phyloP scores from a whole-genome alignment of 208 protist species.

The Trypanosoma vivax region DNA sequence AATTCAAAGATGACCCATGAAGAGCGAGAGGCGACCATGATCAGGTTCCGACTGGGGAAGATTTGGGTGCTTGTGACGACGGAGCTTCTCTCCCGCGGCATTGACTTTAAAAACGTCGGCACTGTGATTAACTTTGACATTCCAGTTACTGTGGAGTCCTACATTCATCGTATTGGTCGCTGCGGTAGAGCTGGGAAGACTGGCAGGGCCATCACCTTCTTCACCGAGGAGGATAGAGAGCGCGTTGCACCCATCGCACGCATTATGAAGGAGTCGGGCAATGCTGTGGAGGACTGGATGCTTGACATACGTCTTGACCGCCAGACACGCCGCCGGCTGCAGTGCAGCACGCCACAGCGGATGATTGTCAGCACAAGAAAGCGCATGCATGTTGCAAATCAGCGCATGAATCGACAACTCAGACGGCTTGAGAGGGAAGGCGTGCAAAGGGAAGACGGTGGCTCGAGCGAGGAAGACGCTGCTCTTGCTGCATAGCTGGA shows the following conservation, averaged over 20 bases:
- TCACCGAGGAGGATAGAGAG: constrained; percentile 92
- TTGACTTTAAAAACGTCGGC: constrained; percentile 97
- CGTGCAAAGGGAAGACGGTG: constrained; percentile 13
- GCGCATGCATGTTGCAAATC: constrained; percentile 69
- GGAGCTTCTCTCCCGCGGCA: constrained; percentile 95
- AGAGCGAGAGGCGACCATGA: constrained; percentile 90
- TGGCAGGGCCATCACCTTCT: constrained; percentile 94
- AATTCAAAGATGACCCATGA: constrained; percentile 83
- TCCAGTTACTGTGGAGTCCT: constrained; percentile 89
- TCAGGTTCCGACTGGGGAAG: constrained; percentile 93
- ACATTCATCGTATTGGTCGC: constrained; percentile 96
- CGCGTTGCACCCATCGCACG: constrained; percentile 87
- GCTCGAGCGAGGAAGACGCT: not conserved
- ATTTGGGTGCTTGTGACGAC: constrained; percentile 97
- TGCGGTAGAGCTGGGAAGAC: constrained; percentile 84
- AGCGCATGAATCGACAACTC: constrained; percentile 67
- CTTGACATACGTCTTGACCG: constrained; percentile 79
- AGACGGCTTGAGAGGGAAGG: constrained; percentile 54
- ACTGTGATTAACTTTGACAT: constrained; percentile 99
- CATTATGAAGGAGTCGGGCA: constrained; percentile 91
- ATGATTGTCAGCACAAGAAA: constrained; percentile 84
- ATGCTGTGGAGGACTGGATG: constrained; percentile 93
- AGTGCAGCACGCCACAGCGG: constrained; percentile 71
- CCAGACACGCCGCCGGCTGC: constrained; percentile 41
- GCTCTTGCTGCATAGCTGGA: not conserved